Evolutionary conservation across 768 basidiomycete genomes (phyloP).

Genomic region (Pilatotrama ljubarskyi): DNA sequence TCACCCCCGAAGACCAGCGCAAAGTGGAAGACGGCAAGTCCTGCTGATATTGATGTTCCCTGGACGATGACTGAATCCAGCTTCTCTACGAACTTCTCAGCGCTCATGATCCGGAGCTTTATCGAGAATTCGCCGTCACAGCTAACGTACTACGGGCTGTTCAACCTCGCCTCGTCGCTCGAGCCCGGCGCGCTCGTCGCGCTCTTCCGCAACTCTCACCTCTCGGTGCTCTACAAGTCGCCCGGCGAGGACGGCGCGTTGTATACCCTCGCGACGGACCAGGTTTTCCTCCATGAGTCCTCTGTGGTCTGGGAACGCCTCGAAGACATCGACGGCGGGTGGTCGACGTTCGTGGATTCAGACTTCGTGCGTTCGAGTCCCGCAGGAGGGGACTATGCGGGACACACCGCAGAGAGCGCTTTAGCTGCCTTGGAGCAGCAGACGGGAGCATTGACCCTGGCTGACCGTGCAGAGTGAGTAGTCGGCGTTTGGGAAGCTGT

Average conservation of each 20-base stretch:
- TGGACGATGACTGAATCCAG: not conserved
- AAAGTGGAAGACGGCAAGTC: slow-evolving; percentile 72
- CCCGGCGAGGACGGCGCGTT: slow-evolving; percentile 45
- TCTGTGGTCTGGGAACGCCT: slow-evolving; percentile 90
- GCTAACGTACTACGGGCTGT: slow-evolving; percentile 85
- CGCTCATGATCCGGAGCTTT: slow-evolving; percentile 65
- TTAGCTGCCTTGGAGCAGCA: slow-evolving; percentile 50
- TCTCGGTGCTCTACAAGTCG: slow-evolving; percentile 80
- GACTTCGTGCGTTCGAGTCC: slow-evolving; percentile 64
- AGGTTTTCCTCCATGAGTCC: slow-evolving; percentile 73
- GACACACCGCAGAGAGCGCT: slow-evolving; percentile 64
- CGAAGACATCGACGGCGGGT: slow-evolving; percentile 83
- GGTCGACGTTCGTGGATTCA: slow-evolving; percentile 76
- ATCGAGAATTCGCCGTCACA: slow-evolving; percentile 76
- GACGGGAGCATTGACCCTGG: slow-evolving; percentile 38
- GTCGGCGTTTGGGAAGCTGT: no score
- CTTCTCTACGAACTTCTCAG: slow-evolving; percentile 36
- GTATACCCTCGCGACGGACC: slow-evolving; percentile 85
- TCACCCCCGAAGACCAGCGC: slow-evolving; percentile 52
- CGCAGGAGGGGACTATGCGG: slow-evolving; percentile 79
- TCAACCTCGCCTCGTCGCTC: slow-evolving; percentile 61
- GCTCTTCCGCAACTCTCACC: slow-evolving; percentile 87
- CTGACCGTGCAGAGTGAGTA: slow-evolving; percentile 64
- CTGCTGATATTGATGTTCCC: no score
- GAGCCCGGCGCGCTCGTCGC: slow-evolving; percentile 67